These are phyloP conservation scores for Saturnispora gosingensis DNA, from an alignment of 805 yeast genomes.

Conservation along the genomic window DNA sequence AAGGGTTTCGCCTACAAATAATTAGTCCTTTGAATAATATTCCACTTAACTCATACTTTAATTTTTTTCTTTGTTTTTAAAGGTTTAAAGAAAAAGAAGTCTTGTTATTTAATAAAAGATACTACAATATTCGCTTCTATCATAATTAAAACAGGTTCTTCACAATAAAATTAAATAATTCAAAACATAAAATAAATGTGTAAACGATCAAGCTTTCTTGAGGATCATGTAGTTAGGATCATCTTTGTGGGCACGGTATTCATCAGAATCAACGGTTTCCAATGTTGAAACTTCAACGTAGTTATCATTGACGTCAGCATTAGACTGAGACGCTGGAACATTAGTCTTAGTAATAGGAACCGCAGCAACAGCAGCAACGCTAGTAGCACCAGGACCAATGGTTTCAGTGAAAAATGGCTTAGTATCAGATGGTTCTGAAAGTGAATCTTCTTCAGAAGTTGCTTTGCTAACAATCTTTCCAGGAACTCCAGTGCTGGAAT, in stretches of 20 bases:
- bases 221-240: conserved; percentile 41
- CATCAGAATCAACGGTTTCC: conserved; percentile 42
- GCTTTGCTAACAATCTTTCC: conserved; percentile 2
- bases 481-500: conserved; percentile 1
- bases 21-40: conserved; percentile 1
- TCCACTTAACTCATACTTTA: neutral
- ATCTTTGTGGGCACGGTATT: conserved; percentile 34
- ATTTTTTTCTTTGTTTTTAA: neutral
- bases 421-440: conserved; percentile 15
- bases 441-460: conserved; percentile 15
- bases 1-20: conserved; percentile 32
- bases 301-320: conserved; percentile 12
- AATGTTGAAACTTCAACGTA: conserved; percentile 30
- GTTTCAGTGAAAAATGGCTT: conserved; percentile 27
- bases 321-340: neutral
- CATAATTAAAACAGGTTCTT: neutral
- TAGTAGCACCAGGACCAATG: conserved; percentile 12
- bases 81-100: neutral
- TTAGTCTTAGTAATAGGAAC: neutral
- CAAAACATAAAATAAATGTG: neutral
- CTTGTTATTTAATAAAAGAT: neutral
- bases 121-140: neutral
- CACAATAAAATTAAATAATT: neutral
- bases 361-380: conserved; percentile 4
- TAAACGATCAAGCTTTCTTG: conserved; percentile 10